These are phyloP conservation scores for Suillus luteus DNA, from an alignment of 768 basidiomycete genomes.

Conservation along the genomic window DNA sequence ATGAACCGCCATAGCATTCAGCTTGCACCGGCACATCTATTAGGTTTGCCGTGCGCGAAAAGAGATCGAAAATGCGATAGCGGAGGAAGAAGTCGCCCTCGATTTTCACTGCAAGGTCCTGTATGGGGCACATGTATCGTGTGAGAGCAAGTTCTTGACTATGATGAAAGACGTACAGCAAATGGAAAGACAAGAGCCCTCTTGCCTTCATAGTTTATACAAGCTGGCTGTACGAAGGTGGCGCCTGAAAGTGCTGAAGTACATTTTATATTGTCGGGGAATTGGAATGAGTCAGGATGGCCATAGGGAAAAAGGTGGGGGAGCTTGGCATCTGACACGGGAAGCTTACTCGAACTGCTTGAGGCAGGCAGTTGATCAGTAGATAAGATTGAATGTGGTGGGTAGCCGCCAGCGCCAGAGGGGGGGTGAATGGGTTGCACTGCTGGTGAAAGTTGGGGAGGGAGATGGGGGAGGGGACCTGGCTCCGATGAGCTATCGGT, in stretches of 20 bases:
- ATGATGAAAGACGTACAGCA: conserved; percentile 42
- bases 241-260: conserved; percentile 62
- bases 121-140: conserved; percentile 4
- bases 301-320: conserved; percentile 40
- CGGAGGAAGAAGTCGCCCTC: conserved; percentile 70
- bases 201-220: conserved; percentile 54
- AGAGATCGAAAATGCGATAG: conserved; percentile 72
- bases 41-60: conserved; percentile 35
- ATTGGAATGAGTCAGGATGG: conserved; percentile 39
- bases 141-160: conserved; percentile 7
- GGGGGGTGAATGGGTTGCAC: not conserved
- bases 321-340: conserved; percentile 14
- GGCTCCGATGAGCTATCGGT: conserved; percentile 14
- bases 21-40: conserved; percentile 49
- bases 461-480: conserved; percentile 13
- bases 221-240: conserved; percentile 57
- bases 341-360: conserved; percentile 17
- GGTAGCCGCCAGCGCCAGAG: not conserved
- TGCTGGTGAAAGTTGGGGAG: not conserved
- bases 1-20: conserved; percentile 66
- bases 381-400: conserved; percentile 6
- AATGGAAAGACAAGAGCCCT: conserved; percentile 64
- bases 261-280: conserved; percentile 45
- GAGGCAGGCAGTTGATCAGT: conserved; percentile 27
- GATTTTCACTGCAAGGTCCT: conserved; percentile 70